Evolutionary conservation across 208 protist species (phyloP), one percentile per base, ranked within the genome.

Genomic region (Trypanosoma avium): DNA sequence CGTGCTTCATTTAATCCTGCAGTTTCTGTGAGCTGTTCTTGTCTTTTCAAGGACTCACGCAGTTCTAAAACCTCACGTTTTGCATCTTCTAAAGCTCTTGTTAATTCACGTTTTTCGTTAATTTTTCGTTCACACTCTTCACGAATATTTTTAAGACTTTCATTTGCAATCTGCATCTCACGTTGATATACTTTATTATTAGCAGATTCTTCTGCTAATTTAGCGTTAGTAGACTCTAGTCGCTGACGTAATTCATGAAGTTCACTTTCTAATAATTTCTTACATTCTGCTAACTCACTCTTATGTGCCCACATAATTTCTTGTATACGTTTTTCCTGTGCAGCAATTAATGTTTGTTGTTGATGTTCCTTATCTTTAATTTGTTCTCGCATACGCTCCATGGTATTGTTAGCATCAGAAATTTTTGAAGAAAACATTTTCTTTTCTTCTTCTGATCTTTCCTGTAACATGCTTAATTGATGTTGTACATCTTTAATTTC

Each of bases 351-450:
- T 10, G 67, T 58, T 22, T 82, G 77, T 42, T 61, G 29, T 24
- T 80, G 77, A 59, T 86, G 80, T 52, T 87, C 82, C 59, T 70
- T 76, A 50, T 83, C 77, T 19, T 75, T 74, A 15, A 89, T 67
- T 67, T 80, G 73, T 57, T 75, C 46, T 46, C 78, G 74, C 46
- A 75, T 63, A 8, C 74, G 49, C 19, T 81, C 71, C 1, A 73
- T 55, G 1, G 30, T 67, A 7, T 61, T 29, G 33, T 69, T 61
- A 0, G 75, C 40, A 59, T 81, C 79, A 32, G 85, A 78, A n/a
- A 83, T 27, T 19, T 70, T 73, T 6, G 50, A 49, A 26, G 35
- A 57, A 24, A 84, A 42, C 1, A 29, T 57, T 21, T 52, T 77
- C 45, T 76, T 64, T n/a, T 83, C 84, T 6, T 73, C 73, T 21